phyloP scores from a whole-genome alignment of 306 rosid genomes.

The Prunus padus region DNA sequence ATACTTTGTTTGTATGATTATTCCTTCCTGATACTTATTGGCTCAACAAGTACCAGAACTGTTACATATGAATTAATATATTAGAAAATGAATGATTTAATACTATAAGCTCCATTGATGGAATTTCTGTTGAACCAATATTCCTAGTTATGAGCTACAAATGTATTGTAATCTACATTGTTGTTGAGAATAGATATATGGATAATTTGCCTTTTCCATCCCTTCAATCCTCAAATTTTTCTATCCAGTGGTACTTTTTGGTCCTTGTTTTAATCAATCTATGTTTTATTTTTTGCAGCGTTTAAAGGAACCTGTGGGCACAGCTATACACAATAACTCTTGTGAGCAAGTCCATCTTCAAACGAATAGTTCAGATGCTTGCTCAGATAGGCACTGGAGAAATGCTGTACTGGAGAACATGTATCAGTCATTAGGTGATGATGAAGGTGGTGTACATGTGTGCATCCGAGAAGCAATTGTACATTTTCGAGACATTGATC shows the following conservation, averaged over 20 bases:
- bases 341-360: constrained; percentile 26
- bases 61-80: too few species aligned
- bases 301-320: constrained; percentile 34
- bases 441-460: constrained; percentile 50
- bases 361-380: constrained; percentile 24
- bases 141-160: background rate
- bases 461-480: constrained; percentile 52
- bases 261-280: constrained; percentile 14
- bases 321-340: constrained; percentile 35
- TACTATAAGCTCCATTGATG: background rate
- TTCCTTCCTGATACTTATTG: background rate
- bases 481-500: constrained; percentile 29
- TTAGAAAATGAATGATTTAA: background rate
- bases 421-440: constrained; percentile 54
- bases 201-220: background rate
- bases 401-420: constrained; percentile 49
- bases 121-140: background rate
- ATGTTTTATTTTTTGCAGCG: constrained; percentile 46
- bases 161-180: background rate
- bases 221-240: background rate
- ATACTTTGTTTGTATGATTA: background rate
- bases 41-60: background rate
- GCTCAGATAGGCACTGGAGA: constrained; percentile 53
- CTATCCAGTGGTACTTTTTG: background rate
- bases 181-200: background rate